Evolutionary conservation across 495 filamentous ascomycete genomes (phyloP).

Genomic region (Chaetomium fimeti): DNA sequence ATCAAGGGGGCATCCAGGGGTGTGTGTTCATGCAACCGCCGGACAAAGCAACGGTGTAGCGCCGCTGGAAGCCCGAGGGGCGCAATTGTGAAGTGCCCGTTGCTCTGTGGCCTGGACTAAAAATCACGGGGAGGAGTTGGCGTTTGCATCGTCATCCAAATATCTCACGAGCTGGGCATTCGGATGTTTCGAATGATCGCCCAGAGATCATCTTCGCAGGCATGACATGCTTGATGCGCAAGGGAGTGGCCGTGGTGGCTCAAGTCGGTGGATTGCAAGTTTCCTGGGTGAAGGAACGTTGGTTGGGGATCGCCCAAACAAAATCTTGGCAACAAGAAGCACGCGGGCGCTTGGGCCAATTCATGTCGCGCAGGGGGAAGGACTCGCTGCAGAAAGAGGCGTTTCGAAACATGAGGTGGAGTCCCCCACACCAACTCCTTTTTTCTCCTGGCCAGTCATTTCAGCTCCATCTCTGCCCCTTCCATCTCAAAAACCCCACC

Average conservation of each 20-base stretch:
- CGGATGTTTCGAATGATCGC: background rate
- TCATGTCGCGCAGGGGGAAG: background rate
- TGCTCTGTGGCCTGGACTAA: background rate
- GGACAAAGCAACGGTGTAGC: background rate
- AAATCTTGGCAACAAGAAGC: constrained; percentile 10
- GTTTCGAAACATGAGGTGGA: constrained; percentile 30
- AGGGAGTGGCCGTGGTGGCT: background rate
- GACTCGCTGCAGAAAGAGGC: constrained; percentile 9
- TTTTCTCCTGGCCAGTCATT: constrained; percentile 11
- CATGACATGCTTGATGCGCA: constrained; percentile 2
- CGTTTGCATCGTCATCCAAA: constrained; percentile 10
- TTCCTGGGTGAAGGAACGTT: constrained; percentile 3
- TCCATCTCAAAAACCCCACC: constrained; percentile 13
- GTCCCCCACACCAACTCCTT: background rate
- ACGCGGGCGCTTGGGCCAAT: background rate
- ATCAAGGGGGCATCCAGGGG: constrained; percentile 22
- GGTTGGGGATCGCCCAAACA: constrained; percentile 18
- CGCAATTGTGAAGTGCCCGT: background rate
- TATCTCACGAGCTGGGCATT: background rate
- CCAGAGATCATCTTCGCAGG: background rate
- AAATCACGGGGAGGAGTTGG: too few relatives aligned
- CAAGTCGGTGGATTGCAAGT: constrained; percentile 1
- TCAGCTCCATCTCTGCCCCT: constrained; percentile 4
- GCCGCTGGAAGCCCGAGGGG: background rate
- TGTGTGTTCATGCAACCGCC: constrained; percentile 25